These are phyloP conservation scores for Dunaliella primolecta DNA, from an alignment of 139 green algal genomes.

Conservation along the genomic window DNA sequence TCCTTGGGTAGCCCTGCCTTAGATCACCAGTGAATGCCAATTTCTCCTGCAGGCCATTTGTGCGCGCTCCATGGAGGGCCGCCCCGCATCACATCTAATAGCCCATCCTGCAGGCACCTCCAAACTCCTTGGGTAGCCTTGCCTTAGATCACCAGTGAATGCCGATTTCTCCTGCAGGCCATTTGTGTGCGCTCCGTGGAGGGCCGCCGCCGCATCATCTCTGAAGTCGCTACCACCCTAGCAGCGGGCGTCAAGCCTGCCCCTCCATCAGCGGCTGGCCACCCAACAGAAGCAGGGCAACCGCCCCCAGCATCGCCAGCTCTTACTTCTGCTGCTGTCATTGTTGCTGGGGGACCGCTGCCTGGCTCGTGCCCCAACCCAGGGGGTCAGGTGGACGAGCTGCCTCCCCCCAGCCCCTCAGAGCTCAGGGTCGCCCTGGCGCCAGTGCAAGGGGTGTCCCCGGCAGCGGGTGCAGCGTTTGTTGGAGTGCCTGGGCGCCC, in stretches of 20 bases:
- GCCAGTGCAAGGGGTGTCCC: conserved; percentile 8
- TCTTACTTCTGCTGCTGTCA: not conserved
- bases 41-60: no score
- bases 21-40: no score
- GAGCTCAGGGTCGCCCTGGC: conserved; percentile 17
- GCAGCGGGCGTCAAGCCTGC: not conserved
- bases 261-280: not conserved
- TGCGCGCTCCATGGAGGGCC: no score
- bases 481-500: conserved; percentile 30
- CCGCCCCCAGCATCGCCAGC: not conserved
- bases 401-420: not conserved
- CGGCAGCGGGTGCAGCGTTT: conserved; percentile 25
- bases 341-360: not conserved
- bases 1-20: not conserved
- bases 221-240: conserved; percentile 68
- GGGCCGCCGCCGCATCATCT: conserved; percentile 70
- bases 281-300: not conserved
- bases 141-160: no score
- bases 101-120: not conserved
- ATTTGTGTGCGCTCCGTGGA: conserved; percentile 76
- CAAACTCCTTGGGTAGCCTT: not conserved
- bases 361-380: no score
- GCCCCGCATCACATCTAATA: no score
- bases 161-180: no score
- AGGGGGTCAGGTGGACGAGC: not conserved